These are phyloP conservation scores for Dactylellina haptotyla DNA, from an alignment of 2,329 filamentous ascomycete species.

Conservation along the genomic window DNA sequence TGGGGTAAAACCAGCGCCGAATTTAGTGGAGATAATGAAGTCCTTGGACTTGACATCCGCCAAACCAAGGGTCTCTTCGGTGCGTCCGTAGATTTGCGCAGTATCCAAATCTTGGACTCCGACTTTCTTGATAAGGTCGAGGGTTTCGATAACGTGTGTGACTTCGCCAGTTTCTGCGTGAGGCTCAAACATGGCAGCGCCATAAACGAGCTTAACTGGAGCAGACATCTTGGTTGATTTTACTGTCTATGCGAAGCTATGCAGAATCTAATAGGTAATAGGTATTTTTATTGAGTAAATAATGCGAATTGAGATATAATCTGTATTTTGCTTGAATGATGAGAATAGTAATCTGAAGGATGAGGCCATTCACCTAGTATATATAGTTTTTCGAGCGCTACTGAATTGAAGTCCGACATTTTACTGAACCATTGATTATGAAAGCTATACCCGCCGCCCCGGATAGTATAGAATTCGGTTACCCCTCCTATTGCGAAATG, in stretches of 20 bases:
- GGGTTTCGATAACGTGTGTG: conserved; percentile 21
- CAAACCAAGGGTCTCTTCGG: conserved; percentile 30
- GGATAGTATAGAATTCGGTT: neutral
- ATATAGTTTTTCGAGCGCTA: neutral
- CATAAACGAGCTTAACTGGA: conserved; percentile 39
- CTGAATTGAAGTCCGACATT: too few relatives aligned
- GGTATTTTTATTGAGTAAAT: neutral
- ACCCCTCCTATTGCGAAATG: neutral
- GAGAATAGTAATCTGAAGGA: neutral
- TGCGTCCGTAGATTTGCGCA: conserved; percentile 41
- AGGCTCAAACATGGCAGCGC: conserved; percentile 22
- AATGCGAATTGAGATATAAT: neutral
- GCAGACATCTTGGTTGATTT: conserved; percentile 1
- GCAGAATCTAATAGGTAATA: neutral
- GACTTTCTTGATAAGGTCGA: conserved; percentile 21
- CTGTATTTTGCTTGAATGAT: neutral
- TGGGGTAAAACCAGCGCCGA: conserved; percentile 22
- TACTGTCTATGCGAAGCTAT: neutral
- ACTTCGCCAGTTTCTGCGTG: conserved; percentile 43
- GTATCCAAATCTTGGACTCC: conserved; percentile 44
- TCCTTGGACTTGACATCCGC: conserved; percentile 24
- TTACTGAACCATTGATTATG: too few relatives aligned
- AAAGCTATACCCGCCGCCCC: too few relatives aligned
- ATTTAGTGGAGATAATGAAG: conserved; percentile 44
- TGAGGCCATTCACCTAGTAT: neutral